Conservation (phyloP, 345 rosid genomes). For the Hibiscus syriacus region DNA sequence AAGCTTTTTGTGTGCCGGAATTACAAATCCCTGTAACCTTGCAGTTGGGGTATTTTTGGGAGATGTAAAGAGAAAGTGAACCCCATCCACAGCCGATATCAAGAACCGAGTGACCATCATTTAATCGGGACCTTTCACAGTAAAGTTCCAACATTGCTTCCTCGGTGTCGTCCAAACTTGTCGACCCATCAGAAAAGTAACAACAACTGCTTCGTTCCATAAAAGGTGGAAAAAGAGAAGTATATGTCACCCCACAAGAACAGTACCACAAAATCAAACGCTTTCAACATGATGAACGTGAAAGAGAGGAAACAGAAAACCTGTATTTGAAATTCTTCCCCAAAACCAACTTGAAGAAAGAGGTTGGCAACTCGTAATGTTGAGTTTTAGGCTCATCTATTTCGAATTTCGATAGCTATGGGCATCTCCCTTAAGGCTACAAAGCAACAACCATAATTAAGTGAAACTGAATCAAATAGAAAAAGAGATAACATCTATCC, state of each 20-base stretch:
- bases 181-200: conserved; percentile 49
- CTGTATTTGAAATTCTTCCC: conserved; percentile 75
- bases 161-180: conserved; percentile 73
- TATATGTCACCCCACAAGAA: background rate
- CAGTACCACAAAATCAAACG: background rate
- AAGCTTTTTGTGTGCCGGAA: conserved; percentile 63
- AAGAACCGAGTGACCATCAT: conserved; percentile 71
- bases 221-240: too few species aligned
- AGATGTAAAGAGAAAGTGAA: conserved; percentile 64
- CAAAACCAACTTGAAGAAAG: conserved; percentile 78
- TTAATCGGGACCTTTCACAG: conserved; percentile 56
- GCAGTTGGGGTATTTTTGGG: conserved; percentile 58
- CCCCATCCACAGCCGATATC: conserved; percentile 98
- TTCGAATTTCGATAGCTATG: conserved; percentile 57
- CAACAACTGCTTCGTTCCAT: conserved; percentile 44
- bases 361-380: conserved; percentile 78
- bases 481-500: background rate
- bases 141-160: conserved; percentile 63
- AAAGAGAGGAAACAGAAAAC: too few species aligned
- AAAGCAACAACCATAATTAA: background rate
- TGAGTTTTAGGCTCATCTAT: conserved; percentile 64
- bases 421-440: conserved; percentile 74
- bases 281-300: too few species aligned
- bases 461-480: background rate
- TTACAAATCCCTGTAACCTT: conserved; percentile 77